Conservation (phyloP, 192 early-diverging fungal genomes). For the Rhizoclosmatium globosum region DNA sequence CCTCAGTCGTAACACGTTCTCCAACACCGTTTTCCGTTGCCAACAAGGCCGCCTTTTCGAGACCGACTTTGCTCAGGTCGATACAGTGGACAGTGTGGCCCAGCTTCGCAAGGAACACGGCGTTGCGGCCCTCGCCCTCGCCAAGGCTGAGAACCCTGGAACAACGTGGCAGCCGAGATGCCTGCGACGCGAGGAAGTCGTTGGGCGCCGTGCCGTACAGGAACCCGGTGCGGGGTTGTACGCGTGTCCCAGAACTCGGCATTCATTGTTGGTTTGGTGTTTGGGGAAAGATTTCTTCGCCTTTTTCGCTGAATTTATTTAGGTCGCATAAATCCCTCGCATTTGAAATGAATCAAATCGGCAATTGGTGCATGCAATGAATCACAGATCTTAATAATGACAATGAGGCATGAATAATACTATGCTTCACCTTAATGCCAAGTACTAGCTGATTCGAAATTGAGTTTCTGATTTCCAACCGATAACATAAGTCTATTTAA, state of each 20-base stretch:
- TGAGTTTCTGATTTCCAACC: no score
- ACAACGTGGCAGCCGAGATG: neutral
- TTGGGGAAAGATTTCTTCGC: constrained; percentile 13
- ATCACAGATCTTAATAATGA: no score
- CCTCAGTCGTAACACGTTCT: neutral
- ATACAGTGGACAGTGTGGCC: constrained; percentile 39
- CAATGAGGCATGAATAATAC: no score
- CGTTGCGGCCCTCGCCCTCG: constrained; percentile 41
- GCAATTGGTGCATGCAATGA: no score
- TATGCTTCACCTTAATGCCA: no score
- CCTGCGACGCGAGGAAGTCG: constrained; percentile 21
- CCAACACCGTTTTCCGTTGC: constrained; percentile 22
- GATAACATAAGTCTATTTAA: no score
- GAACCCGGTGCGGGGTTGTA: neutral
- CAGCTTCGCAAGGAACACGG: constrained; percentile 35
- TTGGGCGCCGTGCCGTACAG: constrained; percentile 33
- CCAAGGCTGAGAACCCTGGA: constrained; percentile 20
- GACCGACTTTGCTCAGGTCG: constrained; percentile 28
- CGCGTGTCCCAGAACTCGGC: constrained; percentile 25
- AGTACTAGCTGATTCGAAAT: no score
- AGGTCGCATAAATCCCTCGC: no score
- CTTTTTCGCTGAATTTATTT: no score
- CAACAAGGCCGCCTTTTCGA: neutral
- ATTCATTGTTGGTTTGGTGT: neutral
- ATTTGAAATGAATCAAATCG: no score